Conservation (phyloP, 495 filamentous ascomycete species). For the Penicillium paxilli region DNA sequence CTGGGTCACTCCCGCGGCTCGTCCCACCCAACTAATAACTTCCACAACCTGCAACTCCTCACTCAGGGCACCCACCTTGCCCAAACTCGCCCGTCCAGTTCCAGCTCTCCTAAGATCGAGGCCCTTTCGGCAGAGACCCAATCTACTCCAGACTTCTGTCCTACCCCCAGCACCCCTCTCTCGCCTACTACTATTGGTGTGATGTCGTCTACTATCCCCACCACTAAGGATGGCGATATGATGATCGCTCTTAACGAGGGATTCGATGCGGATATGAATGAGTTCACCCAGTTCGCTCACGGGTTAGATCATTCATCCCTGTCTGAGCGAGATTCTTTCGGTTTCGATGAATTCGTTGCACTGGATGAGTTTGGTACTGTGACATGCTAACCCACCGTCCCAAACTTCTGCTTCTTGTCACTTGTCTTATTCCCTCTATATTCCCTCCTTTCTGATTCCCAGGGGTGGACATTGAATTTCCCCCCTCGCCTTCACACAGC, state of each 20-base stretch:
- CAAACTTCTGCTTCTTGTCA: conserved; percentile 6
- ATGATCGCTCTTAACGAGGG: conserved; percentile 30
- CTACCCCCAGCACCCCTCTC: conserved; percentile 37
- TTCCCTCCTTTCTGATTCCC: conserved; percentile 17
- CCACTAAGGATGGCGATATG: conserved; percentile 18
- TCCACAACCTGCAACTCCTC: conserved; percentile 25
- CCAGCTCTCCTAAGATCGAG: conserved; percentile 25
- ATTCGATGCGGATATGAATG: conserved; percentile 33
- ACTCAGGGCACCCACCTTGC: conserved; percentile 26
- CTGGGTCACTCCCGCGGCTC: conserved; percentile 27
- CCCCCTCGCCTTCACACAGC: background rate
- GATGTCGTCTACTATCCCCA: background rate
- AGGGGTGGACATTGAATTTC: background rate
- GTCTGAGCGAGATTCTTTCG: conserved; percentile 26
- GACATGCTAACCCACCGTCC: conserved; percentile 22
- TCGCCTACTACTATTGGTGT: conserved; percentile 27
- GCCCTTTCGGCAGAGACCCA: conserved; percentile 29
- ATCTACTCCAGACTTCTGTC: conserved; percentile 39
- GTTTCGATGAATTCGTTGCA: conserved; percentile 37
- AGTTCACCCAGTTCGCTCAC: conserved; percentile 41
- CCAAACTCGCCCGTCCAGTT: conserved; percentile 11
- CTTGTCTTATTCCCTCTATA: conserved; percentile 7
- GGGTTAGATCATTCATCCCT: conserved; percentile 25
- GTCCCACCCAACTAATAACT: conserved; percentile 25
- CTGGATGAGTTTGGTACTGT: conserved; percentile 37